Conservation (phyloP, 805 yeast species). For the Suhomyces pyralidae region DNA sequence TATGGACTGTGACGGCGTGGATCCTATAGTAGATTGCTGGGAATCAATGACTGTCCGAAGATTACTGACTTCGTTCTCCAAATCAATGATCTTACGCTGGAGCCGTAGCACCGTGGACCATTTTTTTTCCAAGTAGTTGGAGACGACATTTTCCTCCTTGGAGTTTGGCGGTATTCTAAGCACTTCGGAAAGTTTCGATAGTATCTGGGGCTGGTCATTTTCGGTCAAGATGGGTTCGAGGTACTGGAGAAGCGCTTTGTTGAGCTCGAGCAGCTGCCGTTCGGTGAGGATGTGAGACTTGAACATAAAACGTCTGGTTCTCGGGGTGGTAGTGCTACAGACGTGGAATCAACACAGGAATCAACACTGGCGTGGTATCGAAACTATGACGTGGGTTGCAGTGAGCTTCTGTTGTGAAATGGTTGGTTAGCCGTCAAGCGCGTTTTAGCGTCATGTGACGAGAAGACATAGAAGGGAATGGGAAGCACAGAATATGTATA, state of each 20-base stretch:
- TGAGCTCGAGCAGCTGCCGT: constrained; percentile 32
- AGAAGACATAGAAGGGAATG: neutral
- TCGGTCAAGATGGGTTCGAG: constrained; percentile 33
- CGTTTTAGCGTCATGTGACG: neutral
- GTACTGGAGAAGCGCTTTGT: constrained; percentile 42
- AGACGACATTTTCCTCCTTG: constrained; percentile 24
- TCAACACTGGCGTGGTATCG: neutral
- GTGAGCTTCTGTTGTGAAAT: neutral
- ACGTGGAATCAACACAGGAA: neutral
- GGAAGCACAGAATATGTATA: neutral
- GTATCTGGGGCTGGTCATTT: constrained; percentile 14
- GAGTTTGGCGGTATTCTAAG: constrained; percentile 6
- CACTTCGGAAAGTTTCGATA: constrained; percentile 10
- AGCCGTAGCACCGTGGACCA: constrained; percentile 84
- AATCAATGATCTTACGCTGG: constrained; percentile 67
- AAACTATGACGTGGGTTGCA: neutral
- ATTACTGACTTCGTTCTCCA: constrained; percentile 57
- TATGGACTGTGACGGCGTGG: constrained; percentile 5
- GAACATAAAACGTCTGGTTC: neutral
- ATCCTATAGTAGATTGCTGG: constrained; percentile 1
- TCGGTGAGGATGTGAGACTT: constrained; percentile 22
- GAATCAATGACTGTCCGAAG: constrained; percentile 44
- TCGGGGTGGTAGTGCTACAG: neutral
- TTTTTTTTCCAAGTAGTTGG: constrained; percentile 62
- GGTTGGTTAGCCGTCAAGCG: neutral